Conservation (phyloP, 805 yeast genomes). For the Monosporozyma solicola region DNA sequence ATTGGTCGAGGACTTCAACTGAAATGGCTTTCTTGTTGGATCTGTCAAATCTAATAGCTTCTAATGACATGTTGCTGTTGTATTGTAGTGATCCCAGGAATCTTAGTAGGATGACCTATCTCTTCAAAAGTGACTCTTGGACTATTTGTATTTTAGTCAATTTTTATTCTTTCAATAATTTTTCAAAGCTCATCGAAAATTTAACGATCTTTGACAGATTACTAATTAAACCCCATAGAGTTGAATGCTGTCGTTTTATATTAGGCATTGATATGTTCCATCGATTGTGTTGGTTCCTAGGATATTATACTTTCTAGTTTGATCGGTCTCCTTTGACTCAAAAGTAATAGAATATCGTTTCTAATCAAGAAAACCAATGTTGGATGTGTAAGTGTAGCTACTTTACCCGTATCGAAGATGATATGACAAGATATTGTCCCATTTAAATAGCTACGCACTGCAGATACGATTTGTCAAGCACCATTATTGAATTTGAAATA, state of each 20-base stretch:
- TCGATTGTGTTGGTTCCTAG: background rate
- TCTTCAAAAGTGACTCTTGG: background rate
- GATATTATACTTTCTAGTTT: too few species aligned
- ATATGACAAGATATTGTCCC: background rate
- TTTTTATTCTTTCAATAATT: background rate
- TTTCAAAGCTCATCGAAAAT: background rate
- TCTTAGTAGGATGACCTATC: background rate
- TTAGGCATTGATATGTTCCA: background rate
- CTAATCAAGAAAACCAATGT: too few species aligned
- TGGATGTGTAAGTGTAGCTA: too few species aligned
- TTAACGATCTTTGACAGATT: background rate
- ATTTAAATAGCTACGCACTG: too few species aligned
- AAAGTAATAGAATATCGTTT: too few species aligned
- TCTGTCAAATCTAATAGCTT: constrained; percentile 63
- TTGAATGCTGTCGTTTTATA: background rate
- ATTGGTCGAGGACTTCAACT: constrained; percentile 69
- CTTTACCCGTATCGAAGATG: background rate
- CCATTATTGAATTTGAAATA: too few species aligned
- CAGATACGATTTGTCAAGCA: too few species aligned
- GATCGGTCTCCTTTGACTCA: too few species aligned
- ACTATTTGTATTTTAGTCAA: background rate
- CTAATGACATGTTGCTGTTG: constrained; percentile 31
- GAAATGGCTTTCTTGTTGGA: constrained; percentile 24
- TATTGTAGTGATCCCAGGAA: background rate
- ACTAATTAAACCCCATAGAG: background rate